These are phyloP conservation scores for Hyaloperonospora brassicae DNA, from an alignment of 352 stramenopile genomes.

Conservation along the genomic window DNA sequence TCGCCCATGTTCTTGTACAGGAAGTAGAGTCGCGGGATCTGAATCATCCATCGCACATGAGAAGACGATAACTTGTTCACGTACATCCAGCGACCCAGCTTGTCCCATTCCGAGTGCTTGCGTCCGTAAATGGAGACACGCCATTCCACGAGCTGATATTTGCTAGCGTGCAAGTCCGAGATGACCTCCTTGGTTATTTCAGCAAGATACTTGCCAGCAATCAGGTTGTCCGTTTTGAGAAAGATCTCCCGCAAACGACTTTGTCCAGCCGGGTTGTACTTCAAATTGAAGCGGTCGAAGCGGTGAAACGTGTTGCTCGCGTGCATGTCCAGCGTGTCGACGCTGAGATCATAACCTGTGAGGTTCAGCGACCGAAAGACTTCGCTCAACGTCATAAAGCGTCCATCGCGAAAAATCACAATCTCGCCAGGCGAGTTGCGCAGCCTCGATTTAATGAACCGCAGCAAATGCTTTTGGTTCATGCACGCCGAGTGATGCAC, in stretches of 20 bases:
- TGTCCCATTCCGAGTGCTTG: constrained; percentile 93
- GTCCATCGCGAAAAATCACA: constrained; percentile 93
- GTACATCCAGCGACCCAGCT: constrained; percentile 95
- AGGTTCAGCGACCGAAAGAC: constrained; percentile 90
- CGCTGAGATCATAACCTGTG: constrained; percentile 96
- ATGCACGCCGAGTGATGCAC: constrained; percentile 96
- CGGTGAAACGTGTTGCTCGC: constrained; percentile 99
- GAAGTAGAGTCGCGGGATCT: constrained; percentile 95
- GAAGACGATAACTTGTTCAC: constrained; percentile 85
- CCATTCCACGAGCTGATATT: constrained; percentile 93
- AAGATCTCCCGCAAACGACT: constrained; percentile 96
- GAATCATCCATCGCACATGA: constrained; percentile 97
- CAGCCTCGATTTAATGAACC: constrained; percentile 85
- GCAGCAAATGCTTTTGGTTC: constrained; percentile 93
- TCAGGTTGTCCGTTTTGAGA: constrained; percentile 97
- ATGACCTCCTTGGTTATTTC: constrained; percentile 94
- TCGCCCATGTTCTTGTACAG: constrained; percentile 92
- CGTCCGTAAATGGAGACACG: constrained; percentile 92
- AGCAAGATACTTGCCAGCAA: constrained; percentile 92
- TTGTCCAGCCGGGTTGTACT: constrained; percentile 96
- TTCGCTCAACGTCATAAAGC: constrained; percentile 93
- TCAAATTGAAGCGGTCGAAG: constrained; percentile 99
- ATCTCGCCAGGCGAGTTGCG: constrained; percentile 85
- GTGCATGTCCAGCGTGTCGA: constrained; percentile 98
- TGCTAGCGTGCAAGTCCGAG: constrained; percentile 79